Evolutionary conservation across 805 yeast species (phyloP).

Genomic region (Clavispora santaluciae): DNA sequence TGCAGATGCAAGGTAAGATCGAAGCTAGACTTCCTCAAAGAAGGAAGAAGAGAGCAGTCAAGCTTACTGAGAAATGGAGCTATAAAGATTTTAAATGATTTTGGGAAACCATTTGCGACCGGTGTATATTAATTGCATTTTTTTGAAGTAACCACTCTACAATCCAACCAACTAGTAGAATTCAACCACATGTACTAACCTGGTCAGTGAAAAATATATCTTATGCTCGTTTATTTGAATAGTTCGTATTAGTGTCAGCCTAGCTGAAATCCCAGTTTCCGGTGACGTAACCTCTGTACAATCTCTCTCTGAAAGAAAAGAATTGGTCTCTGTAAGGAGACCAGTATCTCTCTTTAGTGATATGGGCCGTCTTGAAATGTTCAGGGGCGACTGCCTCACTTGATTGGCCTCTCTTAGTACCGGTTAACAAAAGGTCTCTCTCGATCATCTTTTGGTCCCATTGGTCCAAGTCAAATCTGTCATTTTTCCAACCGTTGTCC

Average conservation of each 20-base stretch:
- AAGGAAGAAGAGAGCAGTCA: constrained; percentile 61
- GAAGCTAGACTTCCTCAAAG: constrained; percentile 76
- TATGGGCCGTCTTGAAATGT: constrained; percentile 62
- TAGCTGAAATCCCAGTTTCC: constrained; percentile 41
- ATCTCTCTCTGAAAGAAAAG: constrained; percentile 43
- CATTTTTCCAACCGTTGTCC: constrained; percentile 47
- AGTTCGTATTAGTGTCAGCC: constrained; percentile 1
- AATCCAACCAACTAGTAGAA: not conserved
- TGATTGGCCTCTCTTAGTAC: constrained; percentile 63
- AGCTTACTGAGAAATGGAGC: constrained; percentile 87
- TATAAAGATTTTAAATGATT: constrained; percentile 80
- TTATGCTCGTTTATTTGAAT: not conserved
- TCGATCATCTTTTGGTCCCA: constrained; percentile 52
- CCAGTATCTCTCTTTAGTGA: constrained; percentile 35
- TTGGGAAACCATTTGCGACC: not conserved
- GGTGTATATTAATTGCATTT: constrained; percentile 1
- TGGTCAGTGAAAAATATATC: not conserved
- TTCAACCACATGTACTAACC: not conserved
- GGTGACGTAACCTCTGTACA: constrained; percentile 41
- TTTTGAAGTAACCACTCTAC: not conserved
- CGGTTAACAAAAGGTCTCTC: constrained; percentile 75
- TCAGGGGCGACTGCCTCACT: constrained; percentile 70
- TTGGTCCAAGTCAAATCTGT: constrained; percentile 39
- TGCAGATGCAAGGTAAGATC: constrained; percentile 82
- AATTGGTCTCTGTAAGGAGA: constrained; percentile 45